These are phyloP conservation scores for Arabidopsis lyrata DNA, from an alignment of 441 rosid species.

Conservation along the genomic window DNA sequence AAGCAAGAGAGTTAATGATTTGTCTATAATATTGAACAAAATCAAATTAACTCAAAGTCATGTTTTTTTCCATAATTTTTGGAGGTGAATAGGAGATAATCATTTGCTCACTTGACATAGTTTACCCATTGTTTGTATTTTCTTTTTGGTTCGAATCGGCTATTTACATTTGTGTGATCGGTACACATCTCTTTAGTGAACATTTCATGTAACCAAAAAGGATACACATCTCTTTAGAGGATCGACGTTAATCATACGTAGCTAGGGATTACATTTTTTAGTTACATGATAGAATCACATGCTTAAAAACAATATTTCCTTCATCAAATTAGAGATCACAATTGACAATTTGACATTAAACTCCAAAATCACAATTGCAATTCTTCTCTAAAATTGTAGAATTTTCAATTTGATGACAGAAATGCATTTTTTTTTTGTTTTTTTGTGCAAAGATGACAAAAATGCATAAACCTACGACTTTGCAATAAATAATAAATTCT, in stretches of 20 bases:
- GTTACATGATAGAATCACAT: neutral
- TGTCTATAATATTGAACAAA: neutral
- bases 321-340: neutral
- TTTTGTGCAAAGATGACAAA: too few relatives aligned
- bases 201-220: too few relatives aligned
- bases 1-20: slow-evolving; percentile 26
- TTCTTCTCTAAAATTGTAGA: neutral
- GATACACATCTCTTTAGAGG: too few relatives aligned
- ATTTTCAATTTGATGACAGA: neutral
- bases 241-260: too few relatives aligned
- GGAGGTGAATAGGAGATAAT: neutral
- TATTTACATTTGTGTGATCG: neutral
- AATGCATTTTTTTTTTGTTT: too few relatives aligned
- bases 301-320: neutral
- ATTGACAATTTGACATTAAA: neutral
- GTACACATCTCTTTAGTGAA: too few relatives aligned
- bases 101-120: neutral
- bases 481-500: neutral
- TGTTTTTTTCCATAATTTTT: neutral
- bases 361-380: neutral
- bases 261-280: too few relatives aligned
- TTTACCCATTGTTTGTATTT: neutral
- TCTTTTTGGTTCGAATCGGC: neutral
- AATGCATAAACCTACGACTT: neutral
- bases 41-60: slow-evolving; percentile 7